A percentile compares a stretch with the other conserved stretches of the same genome.
Conservation (phyloP, 2,329 filamentous ascomycete genomes). For the Lachnellula arida region DNA sequence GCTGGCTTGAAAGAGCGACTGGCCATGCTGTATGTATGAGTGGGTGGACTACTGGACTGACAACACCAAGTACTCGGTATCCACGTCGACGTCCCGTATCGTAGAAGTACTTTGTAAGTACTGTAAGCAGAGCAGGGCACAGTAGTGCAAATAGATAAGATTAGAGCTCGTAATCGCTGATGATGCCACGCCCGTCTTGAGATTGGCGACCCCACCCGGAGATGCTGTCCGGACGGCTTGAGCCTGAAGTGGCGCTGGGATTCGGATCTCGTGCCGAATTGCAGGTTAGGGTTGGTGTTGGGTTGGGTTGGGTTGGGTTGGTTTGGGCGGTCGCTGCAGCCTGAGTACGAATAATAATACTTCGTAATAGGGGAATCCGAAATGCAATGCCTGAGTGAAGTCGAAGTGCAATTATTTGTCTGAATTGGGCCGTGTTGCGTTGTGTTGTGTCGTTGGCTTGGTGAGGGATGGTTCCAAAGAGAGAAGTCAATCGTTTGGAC, state of each 20-base stretch:
- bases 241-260: neutral
- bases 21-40: conserved; percentile 36
- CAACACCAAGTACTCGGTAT: too few relatives aligned
- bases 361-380: too few relatives aligned
- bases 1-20: conserved; percentile 47
- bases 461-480: too few relatives aligned
- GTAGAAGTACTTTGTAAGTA: too few relatives aligned
- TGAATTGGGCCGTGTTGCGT: too few relatives aligned
- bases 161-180: neutral
- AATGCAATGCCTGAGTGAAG: too few relatives aligned
- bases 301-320: neutral
- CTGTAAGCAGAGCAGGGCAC: too few relatives aligned
- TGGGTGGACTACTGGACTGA: neutral
- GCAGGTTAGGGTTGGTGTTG: too few relatives aligned
- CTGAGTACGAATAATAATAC: neutral
- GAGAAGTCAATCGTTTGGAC: too few relatives aligned
- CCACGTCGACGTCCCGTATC: too few relatives aligned
- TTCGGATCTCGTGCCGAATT: conserved; percentile 1
- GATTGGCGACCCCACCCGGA: neutral
- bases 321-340: neutral
- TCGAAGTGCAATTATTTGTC: too few relatives aligned
- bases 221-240: neutral
- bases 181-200: neutral
- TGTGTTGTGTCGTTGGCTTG: too few relatives aligned
- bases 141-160: neutral